These are phyloP conservation scores for Ophiostoma fasciatum DNA, from an alignment of 2,329 filamentous ascomycete genomes.

Conservation along the genomic window DNA sequence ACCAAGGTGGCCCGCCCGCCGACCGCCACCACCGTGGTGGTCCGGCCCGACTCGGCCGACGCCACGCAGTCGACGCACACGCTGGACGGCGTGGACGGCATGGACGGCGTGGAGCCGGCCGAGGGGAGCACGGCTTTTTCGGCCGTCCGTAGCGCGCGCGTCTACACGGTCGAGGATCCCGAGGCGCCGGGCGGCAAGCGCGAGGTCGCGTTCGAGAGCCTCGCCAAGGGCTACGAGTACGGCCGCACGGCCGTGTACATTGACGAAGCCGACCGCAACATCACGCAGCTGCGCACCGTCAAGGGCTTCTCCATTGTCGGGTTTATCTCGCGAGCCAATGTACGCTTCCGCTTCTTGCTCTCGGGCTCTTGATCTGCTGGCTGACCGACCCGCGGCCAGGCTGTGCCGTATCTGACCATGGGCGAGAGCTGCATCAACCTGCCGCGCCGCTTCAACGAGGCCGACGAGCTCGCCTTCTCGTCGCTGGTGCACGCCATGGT, in stretches of 20 bases:
- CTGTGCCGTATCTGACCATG: conserved; percentile 74
- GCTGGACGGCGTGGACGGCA: conserved; percentile 30
- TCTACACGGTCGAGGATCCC: conserved; percentile 68
- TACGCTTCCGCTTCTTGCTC: conserved; percentile 19
- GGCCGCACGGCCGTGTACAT: conserved; percentile 86
- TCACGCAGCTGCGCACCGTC: conserved; percentile 71
- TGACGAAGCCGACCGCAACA: conserved; percentile 68
- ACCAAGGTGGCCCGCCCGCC: conserved; percentile 63
- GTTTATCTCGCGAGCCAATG: conserved; percentile 61
- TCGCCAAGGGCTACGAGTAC: conserved; percentile 92
- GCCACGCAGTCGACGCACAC: conserved; percentile 36
- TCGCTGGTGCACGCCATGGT: conserved; percentile 78
- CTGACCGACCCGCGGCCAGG: conserved; percentile 35
- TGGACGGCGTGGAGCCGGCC: conserved; percentile 32
- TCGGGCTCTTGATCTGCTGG: background rate
- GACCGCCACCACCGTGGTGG: conserved; percentile 63
- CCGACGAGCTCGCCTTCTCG: conserved; percentile 70
- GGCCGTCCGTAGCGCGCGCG: conserved; percentile 59
- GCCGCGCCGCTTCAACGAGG: conserved; percentile 62
- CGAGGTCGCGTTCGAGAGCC: conserved; percentile 65
- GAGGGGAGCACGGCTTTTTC: conserved; percentile 43
- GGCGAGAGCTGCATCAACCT: conserved; percentile 67
- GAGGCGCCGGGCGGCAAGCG: conserved; percentile 61
- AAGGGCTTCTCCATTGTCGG: conserved; percentile 71
- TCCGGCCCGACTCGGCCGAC: conserved; percentile 30